These are phyloP conservation scores for Mortierella sp. DNA, from an alignment of 371 early-diverging fungal genomes.

Conservation along the genomic window DNA sequence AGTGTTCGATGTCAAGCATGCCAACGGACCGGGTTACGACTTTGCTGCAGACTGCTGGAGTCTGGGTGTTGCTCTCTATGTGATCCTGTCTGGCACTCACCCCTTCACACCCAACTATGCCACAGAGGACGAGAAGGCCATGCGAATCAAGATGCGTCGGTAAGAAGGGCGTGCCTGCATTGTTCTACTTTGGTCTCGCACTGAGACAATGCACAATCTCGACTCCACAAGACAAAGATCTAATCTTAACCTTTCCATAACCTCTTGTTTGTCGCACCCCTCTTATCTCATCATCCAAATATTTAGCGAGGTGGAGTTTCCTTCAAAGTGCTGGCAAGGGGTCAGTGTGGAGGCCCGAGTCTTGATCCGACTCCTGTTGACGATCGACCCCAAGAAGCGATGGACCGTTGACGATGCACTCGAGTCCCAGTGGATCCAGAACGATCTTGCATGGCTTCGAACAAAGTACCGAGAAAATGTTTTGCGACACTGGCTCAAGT, in stretches of 20 bases:
- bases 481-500: slow-evolving; percentile 25
- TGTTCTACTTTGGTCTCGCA: neutral
- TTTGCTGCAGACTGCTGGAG: slow-evolving; percentile 73
- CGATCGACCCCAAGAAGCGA: slow-evolving; percentile 31
- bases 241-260: neutral
- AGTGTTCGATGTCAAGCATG: slow-evolving; percentile 60
- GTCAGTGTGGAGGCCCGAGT: slow-evolving; percentile 42
- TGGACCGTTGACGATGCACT: slow-evolving; percentile 43
- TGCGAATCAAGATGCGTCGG: slow-evolving; percentile 59
- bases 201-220: neutral
- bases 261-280: neutral
- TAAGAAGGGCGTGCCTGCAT: slow-evolving; percentile 6
- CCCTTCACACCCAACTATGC: slow-evolving; percentile 58
- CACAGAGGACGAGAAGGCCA: slow-evolving; percentile 51
- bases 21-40: slow-evolving; percentile 61
- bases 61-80: slow-evolving; percentile 69
- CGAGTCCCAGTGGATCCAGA: slow-evolving; percentile 38
- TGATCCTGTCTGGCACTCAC: slow-evolving; percentile 62
- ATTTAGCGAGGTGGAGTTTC: slow-evolving; percentile 16
- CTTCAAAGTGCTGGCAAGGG: slow-evolving; percentile 38
- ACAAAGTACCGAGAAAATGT: slow-evolving; percentile 27
- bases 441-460: slow-evolving; percentile 34
- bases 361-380: slow-evolving; percentile 33
- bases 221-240: neutral
- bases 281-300: neutral